Percentiles rank a stretch among this genome's conserved stretches.
phyloP scores from a whole-genome alignment of 2,329 filamentous ascomycete genomes.

The Cladosporium cucumerinum region DNA sequence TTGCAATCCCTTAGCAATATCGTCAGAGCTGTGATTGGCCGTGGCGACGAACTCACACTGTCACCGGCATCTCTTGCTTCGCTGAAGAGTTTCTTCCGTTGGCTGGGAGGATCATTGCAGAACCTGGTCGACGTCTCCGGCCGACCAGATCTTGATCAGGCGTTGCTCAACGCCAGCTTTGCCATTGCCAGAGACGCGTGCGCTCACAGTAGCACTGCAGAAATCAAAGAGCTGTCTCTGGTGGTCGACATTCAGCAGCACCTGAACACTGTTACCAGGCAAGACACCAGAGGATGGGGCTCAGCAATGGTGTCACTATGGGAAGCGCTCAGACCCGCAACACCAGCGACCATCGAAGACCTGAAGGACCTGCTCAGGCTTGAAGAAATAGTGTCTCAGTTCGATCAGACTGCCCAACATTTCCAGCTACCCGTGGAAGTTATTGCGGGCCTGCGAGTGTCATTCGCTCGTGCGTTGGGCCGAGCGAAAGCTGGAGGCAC shows the following conservation, averaged over 20 bases:
- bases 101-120: slow-evolving; percentile 15
- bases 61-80: neutral
- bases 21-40: slow-evolving; percentile 7
- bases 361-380: slow-evolving; percentile 41
- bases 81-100: slow-evolving; percentile 13
- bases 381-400: slow-evolving; percentile 45
- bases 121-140: neutral
- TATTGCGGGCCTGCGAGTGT: slow-evolving; percentile 26
- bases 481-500: slow-evolving; percentile 16
- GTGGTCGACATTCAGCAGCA: neutral
- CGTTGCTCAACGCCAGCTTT: slow-evolving; percentile 17
- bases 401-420: slow-evolving; percentile 36
- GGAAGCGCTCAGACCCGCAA: slow-evolving; percentile 65
- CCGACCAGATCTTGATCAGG: slow-evolving; percentile 13
- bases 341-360: slow-evolving; percentile 40
- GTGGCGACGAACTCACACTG: neutral
- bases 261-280: neutral
- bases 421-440: slow-evolving; percentile 26
- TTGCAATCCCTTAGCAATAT: slow-evolving; percentile 8
- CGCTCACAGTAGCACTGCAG: neutral
- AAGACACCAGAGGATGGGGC: slow-evolving; percentile 15
- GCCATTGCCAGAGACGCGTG: slow-evolving; percentile 1
- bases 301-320: slow-evolving; percentile 39
- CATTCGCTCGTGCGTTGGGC: slow-evolving; percentile 26
- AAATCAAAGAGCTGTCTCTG: slow-evolving; percentile 1